Evolutionary conservation across 805 yeast genomes (phyloP).

Genomic region (Candida adriatica): DNA sequence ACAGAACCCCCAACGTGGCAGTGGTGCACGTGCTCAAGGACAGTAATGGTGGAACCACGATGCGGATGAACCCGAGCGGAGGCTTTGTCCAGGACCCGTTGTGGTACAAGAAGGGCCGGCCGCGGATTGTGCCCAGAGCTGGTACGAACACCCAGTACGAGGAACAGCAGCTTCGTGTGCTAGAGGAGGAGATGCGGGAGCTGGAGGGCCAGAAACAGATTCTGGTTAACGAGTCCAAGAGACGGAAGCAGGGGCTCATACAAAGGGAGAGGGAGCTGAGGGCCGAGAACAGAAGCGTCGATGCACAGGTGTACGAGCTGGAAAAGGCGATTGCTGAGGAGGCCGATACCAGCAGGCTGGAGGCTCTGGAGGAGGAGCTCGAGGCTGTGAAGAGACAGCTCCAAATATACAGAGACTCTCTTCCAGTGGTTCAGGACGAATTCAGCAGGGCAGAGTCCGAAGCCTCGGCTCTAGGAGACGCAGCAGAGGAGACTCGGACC

Average conservation of each 20-base stretch:
- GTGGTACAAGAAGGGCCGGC: slow-evolving; percentile 24
- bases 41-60: slow-evolving; percentile 36
- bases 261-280: slow-evolving; percentile 2
- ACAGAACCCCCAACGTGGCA: slow-evolving; percentile 32
- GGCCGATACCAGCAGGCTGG: slow-evolving; percentile 37
- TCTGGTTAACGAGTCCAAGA: slow-evolving; percentile 9
- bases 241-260: slow-evolving; percentile 12
- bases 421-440: slow-evolving; percentile 20
- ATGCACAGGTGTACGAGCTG: slow-evolving; percentile 26
- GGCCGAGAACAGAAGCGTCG: slow-evolving; percentile 4
- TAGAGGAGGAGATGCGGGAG: slow-evolving; percentile 1
- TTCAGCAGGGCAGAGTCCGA: slow-evolving; percentile 6
- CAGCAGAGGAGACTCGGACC: slow-evolving; percentile 14
- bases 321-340: slow-evolving; percentile 37
- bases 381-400: not conserved
- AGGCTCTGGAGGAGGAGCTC: slow-evolving; percentile 15
- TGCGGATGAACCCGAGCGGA: slow-evolving; percentile 33
- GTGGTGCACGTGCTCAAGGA: slow-evolving; percentile 37
- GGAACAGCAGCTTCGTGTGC: not conserved
- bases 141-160: slow-evolving; percentile 16
- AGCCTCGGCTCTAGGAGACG: slow-evolving; percentile 7
- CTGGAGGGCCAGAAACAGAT: slow-evolving; percentile 9
- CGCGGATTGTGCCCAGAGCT: slow-evolving; percentile 14
- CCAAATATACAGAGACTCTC: slow-evolving; percentile 15
- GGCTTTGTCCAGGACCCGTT: slow-evolving; percentile 50